Conservation (phyloP, 345 rosid genomes). For the Barbarea vulgaris region DNA sequence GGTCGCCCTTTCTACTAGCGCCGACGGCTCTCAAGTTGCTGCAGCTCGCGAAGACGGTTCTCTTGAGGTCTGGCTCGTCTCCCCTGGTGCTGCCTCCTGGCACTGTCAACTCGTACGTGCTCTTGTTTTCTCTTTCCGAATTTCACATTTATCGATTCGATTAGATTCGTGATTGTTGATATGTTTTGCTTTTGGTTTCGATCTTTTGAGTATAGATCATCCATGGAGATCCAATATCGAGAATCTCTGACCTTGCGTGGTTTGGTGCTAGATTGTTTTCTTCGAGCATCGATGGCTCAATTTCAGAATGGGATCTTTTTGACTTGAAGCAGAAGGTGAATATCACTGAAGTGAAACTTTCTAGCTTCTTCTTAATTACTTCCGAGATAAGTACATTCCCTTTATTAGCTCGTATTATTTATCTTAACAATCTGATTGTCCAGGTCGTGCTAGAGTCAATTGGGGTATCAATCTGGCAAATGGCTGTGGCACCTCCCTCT, state of each 20-base stretch:
- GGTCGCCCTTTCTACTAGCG: conserved; percentile 78
- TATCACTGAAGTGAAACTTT: not conserved
- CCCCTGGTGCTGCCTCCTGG: conserved; percentile 91
- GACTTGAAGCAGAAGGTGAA: conserved; percentile 76
- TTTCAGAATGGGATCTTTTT: conserved; percentile 87
- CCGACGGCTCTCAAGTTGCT: conserved; percentile 73
- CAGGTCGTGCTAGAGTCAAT: conserved; percentile 74
- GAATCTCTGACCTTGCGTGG: conserved; percentile 88
- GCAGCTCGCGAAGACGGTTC: conserved; percentile 92
- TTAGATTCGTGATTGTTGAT: not conserved
- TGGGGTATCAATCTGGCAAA: conserved; percentile 94
- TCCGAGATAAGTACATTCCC: not conserved
- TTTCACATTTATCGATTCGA: not conserved
- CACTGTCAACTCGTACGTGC: conserved; percentile 90
- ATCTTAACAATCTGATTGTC: conserved; percentile 8
- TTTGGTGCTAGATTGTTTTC: conserved; percentile 68
- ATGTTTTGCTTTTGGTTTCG: not conserved
- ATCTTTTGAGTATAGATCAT: conserved; percentile 51
- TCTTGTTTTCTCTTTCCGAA: not conserved
- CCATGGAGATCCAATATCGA: conserved; percentile 70
- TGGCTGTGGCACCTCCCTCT: conserved; percentile 65
- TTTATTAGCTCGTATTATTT: not conserved
- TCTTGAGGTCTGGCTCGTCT: conserved; percentile 94
- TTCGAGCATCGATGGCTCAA: conserved; percentile 83
- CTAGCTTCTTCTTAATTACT: not conserved